Evolutionary conservation across 2,329 filamentous ascomycete genomes (phyloP).

Genomic region (Pseudocercospora cruenta): DNA sequence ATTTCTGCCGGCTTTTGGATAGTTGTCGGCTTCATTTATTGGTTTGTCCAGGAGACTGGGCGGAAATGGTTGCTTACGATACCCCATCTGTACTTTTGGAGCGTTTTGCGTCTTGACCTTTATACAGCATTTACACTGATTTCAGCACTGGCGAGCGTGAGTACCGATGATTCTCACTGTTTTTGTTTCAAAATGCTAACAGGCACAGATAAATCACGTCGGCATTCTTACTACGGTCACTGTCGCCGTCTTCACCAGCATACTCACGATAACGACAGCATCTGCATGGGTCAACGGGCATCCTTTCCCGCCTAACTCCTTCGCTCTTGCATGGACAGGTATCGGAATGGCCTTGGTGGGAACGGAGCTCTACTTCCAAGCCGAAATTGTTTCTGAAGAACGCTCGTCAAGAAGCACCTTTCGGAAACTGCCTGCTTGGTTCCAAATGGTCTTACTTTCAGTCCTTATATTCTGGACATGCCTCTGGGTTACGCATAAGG

Average conservation of each 20-base stretch:
- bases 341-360: conserved; percentile 33
- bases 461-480: conserved; percentile 49
- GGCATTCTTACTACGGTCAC: conserved; percentile 46
- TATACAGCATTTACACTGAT: conserved; percentile 33
- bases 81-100: conserved; percentile 43
- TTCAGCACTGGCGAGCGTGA: conserved; percentile 36
- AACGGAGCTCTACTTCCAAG: conserved; percentile 36
- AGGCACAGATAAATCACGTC: conserved; percentile 45
- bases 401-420: background rate
- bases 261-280: conserved; percentile 38
- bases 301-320: conserved; percentile 35
- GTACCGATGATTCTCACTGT: conserved; percentile 14
- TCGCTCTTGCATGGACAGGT: conserved; percentile 30
- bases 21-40: conserved; percentile 41
- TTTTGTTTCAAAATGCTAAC: conserved; percentile 1
- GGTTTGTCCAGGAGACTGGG: conserved; percentile 42
- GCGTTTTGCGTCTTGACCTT: conserved; percentile 36
- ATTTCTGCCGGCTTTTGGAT: conserved; percentile 44
- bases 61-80: conserved; percentile 45
- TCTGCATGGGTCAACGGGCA: conserved; percentile 40
- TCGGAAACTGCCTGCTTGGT: conserved; percentile 31
- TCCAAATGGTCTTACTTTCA: conserved; percentile 45
- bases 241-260: conserved; percentile 43
- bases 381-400: conserved; percentile 23
- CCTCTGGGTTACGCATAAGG: conserved; percentile 47